Evolutionary conservation across 495 filamentous ascomycete genomes (phyloP), one percentile per base, ranked within the genome.

Genomic region (Xylaria cubensis): DNA sequence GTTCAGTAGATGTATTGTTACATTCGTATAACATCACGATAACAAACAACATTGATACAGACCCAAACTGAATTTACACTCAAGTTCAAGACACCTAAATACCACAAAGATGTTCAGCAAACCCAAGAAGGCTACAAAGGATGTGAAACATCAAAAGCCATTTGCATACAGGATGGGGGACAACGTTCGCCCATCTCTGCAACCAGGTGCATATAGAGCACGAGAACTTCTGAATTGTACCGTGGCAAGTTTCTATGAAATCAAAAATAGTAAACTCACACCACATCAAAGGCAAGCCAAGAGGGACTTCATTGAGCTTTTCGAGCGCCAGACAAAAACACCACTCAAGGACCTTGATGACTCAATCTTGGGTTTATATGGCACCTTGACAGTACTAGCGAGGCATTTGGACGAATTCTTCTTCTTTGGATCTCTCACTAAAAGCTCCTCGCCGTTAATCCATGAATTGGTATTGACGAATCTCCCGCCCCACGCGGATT

Each of bases 371-470:
- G 34, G 36, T 48, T 7, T 65, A 29, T 29, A 36, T 24, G 10
- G 8, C 24, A 32, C 42, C 17, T 19, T 65, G 44, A 8, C 2
- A 2, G n/a, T 3, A 19, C 24, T 65, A 26, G 51, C 51, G 42
- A 7, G 17, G 9, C 26, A 41, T 41, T 21, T 68, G 29, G 65
- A 68, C 34, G 34, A 55, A 2, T 68, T 68, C 65, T 68, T 68
- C 50, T 68, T 68, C 50, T 68, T 68, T 56, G 65, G 65, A 39
- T 68, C 65, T 21, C 42, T 68, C 36, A 68, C 34, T 0, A 5
- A n/a, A 2, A 7, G 58, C 34, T 10, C 7, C 2, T 34, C 32
- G 12, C 32, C 29, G 1, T 0, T 26, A 1, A 26, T 68, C 1
- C 26, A 36, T 7, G 21, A 7, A 4, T 39, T 65, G 1, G 63